A percentile compares a stretch with the other conserved stretches of the same genome.
phyloP scores from a whole-genome alignment of 2,329 filamentous ascomycete genomes.

The Hypoxylon sp. region DNA sequence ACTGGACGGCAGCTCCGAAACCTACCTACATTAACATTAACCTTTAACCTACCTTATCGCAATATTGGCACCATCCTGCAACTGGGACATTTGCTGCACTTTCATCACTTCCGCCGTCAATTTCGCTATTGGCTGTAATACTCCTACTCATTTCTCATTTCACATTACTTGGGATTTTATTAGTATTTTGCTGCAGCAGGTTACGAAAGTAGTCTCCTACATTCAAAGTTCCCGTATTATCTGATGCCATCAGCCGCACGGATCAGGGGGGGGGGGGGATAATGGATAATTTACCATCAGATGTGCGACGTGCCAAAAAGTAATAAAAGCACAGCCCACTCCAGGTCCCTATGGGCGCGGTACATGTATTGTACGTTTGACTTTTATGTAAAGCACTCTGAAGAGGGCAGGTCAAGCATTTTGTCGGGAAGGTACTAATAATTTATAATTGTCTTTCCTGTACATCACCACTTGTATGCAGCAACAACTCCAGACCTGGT shows the following conservation, averaged over 20 bases:
- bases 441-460: no score
- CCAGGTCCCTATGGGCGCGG: neutral
- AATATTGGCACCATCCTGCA: conserved; percentile 25
- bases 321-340: conserved; percentile 13
- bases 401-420: conserved; percentile 25
- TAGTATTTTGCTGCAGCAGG: conserved; percentile 2
- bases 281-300: conserved; percentile 10
- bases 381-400: conserved; percentile 7
- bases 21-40: no score
- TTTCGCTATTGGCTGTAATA: conserved; percentile 32
- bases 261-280: no score
- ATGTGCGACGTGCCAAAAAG: neutral
- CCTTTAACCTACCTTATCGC: no score
- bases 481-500: conserved; percentile 4
- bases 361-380: neutral
- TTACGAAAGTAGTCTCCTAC: conserved; percentile 12
- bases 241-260: conserved; percentile 31
- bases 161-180: no score
- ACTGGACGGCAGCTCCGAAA: conserved; percentile 44
- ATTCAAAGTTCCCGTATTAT: conserved; percentile 5
- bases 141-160: conserved; percentile 20
- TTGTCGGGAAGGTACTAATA: conserved; percentile 28
- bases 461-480: conserved; percentile 3
- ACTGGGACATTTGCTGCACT: conserved; percentile 19
- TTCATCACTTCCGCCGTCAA: conserved; percentile 26